Evolutionary conservation across 257 asterid species (phyloP), one percentile per base, ranked within the genome.

Genomic region (Eucommia ulmoides): DNA sequence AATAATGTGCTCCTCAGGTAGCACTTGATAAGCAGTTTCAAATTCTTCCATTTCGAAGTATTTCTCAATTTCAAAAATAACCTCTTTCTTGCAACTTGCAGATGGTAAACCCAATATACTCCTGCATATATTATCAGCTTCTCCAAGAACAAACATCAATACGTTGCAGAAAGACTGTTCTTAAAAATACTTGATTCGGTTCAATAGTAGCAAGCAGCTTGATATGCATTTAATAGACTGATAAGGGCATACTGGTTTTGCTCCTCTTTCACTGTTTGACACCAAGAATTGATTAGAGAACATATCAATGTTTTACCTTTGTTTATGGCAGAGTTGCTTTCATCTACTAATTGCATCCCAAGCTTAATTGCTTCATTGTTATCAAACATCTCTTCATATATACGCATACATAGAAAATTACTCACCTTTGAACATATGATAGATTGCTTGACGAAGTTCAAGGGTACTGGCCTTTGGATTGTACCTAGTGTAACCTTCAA

Each of bases 151-250:
- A 48, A 72, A 77, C 56, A 69, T 63, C 58, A 91, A 24, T 61
- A 75, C 65, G 62, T 61, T 72, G 72, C 83, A 64, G 62, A 86
- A 86, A 52, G 93, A 63, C 66, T 80, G 65, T 66, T 69, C 42
- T 77, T 76, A 54, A 91, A 67, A 49, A 25, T 65, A 62, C 60
- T 77, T 17, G 94, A 73, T 68, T 73, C 81, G 48, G 89, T 66
- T 70, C 93, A 96, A 65, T 75, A 83, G 71, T 79, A 95, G 58
- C 95, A 78, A 41, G 92, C 96, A 52, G 96, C 73, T 51, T 95
- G 87, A 66, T 86, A 86, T 46, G 95, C 95, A 75, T 91, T 91
- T 50, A 91, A 76, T 52, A 91, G 70, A 69, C 76, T 71, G 58
- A 64, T 41, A 33, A 86, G 64, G 24, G 87, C 89, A 41, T 79